Percentiles rank a stretch among this genome's conserved stretches.
Conservation (phyloP, 1,284 basidiomycete genomes). For the Ganoderma lucidum region DNA sequence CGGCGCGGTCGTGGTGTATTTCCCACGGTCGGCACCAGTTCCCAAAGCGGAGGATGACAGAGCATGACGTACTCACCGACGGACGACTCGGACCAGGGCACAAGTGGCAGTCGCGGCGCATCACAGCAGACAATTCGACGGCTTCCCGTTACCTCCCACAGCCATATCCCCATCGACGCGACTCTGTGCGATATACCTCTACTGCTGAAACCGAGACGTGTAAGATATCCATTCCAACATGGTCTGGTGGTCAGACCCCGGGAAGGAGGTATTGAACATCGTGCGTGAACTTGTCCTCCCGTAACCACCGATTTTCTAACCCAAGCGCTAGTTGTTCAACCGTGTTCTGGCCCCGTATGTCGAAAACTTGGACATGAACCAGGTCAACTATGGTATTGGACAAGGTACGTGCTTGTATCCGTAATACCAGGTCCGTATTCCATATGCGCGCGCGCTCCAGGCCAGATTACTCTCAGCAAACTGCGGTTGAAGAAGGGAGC, state of each 20-base stretch:
- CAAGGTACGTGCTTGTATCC: slow-evolving; percentile 63
- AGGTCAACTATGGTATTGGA: slow-evolving; percentile 95
- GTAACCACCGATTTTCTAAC: slow-evolving; percentile 12
- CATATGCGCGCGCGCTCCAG: slow-evolving; percentile 49
- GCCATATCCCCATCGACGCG: not conserved
- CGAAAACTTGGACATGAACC: slow-evolving; percentile 94
- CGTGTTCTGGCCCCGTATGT: slow-evolving; percentile 95
- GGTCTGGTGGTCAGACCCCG: slow-evolving; percentile 85
- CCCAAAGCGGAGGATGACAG: slow-evolving; percentile 6
- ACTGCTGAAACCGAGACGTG: slow-evolving; percentile 4
- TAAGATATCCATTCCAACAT: slow-evolving; percentile 32
- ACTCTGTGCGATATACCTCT: not conserved
- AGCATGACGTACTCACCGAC: slow-evolving; percentile 27
- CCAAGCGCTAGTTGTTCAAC: slow-evolving; percentile 76
- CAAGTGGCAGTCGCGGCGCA: not conserved
- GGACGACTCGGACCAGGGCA: not conserved
- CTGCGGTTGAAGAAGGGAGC: slow-evolving; percentile 93
- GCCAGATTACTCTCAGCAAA: slow-evolving; percentile 84
- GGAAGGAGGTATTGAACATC: slow-evolving; percentile 80
- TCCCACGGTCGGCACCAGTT: slow-evolving; percentile 2
- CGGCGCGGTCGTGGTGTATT: not conserved
- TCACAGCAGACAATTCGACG: not conserved
- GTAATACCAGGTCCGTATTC: not conserved
- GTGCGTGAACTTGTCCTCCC: slow-evolving; percentile 47
- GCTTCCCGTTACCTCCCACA: slow-evolving; percentile 2